phyloP scores from a whole-genome alignment of 768 basidiomycete genomes.

The Pisolithus marmoratus region DNA sequence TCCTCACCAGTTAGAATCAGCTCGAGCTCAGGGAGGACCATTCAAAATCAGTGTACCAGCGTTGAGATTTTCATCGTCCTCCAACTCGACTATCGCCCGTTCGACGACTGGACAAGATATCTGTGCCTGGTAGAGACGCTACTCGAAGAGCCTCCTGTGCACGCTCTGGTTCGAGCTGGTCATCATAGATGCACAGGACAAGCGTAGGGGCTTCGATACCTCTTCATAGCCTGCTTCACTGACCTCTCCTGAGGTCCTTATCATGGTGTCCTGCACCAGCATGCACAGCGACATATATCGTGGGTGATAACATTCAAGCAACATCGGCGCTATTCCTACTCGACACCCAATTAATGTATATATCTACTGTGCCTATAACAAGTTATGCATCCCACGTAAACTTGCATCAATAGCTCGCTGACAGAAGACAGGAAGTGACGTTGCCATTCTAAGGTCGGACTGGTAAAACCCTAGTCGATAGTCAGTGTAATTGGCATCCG shows the following conservation, averaged over 20 bases:
- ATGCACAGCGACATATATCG: constrained; percentile 58
- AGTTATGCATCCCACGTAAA: background rate
- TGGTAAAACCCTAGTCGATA: background rate
- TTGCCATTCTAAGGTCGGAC: too few relatives aligned
- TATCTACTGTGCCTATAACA: too few relatives aligned
- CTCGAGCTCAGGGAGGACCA: background rate
- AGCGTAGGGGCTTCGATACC: constrained; percentile 34
- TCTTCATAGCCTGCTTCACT: constrained; percentile 51
- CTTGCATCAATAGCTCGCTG: too few relatives aligned
- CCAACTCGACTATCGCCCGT: constrained; percentile 50
- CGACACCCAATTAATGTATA: too few relatives aligned
- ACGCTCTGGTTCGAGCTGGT: constrained; percentile 40
- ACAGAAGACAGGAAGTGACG: too few relatives aligned
- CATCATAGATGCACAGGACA: background rate
- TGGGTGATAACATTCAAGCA: constrained; percentile 4
- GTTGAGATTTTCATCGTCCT: constrained; percentile 64
- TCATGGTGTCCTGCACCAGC: constrained; percentile 74
- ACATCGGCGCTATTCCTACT: too few relatives aligned
- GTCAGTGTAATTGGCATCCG: background rate
- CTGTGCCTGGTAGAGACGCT: constrained; percentile 9
- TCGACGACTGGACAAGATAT: constrained; percentile 45
- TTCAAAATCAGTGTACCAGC: constrained; percentile 43
- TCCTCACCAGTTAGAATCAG: constrained; percentile 36
- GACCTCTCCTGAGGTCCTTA: constrained; percentile 39
- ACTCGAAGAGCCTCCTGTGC: constrained; percentile 35